A percentile compares a stretch with the other conserved stretches of the same genome.
phyloP scores from a whole-genome alignment of 345 rosid species.

The Erucastrum elatum region DNA sequence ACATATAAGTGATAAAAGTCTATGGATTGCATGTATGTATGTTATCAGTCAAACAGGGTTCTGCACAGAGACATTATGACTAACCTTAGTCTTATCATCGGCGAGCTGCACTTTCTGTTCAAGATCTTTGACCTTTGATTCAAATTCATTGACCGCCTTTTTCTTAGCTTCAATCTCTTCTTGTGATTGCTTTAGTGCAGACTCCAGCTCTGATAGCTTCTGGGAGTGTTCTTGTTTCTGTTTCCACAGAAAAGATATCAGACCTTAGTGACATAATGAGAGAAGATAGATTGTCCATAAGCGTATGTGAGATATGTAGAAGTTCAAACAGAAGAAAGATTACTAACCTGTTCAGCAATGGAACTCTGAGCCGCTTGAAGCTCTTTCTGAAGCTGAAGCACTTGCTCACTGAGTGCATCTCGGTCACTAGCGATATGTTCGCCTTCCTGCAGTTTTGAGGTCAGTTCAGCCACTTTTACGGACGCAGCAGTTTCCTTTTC shows the following conservation, averaged over 20 bases:
- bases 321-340: constrained; percentile 15
- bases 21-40: background rate
- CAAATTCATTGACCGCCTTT: constrained; percentile 49
- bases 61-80: constrained; percentile 24
- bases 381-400: constrained; percentile 57
- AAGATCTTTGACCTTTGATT: constrained; percentile 62
- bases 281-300: background rate
- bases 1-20: constrained; percentile 7
- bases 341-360: constrained; percentile 55
- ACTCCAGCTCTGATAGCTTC: constrained; percentile 55
- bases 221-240: constrained; percentile 57
- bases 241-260: constrained; percentile 22
- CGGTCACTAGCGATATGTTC: constrained; percentile 43
- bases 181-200: constrained; percentile 57
- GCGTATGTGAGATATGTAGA: constrained; percentile 12
- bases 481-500: constrained; percentile 40
- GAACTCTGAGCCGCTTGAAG: constrained; percentile 49
- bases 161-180: constrained; percentile 66
- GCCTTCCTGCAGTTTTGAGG: constrained; percentile 51
- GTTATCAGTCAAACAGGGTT: constrained; percentile 7
- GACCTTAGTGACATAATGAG: constrained; percentile 13
- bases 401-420: constrained; percentile 47
- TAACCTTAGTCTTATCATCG: constrained; percentile 66
- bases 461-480: constrained; percentile 46
- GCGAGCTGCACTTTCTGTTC: constrained; percentile 64